Evolutionary conservation across 2,329 filamentous ascomycete species (phyloP).

Genomic region (Microcyclospora tardicrescens): DNA sequence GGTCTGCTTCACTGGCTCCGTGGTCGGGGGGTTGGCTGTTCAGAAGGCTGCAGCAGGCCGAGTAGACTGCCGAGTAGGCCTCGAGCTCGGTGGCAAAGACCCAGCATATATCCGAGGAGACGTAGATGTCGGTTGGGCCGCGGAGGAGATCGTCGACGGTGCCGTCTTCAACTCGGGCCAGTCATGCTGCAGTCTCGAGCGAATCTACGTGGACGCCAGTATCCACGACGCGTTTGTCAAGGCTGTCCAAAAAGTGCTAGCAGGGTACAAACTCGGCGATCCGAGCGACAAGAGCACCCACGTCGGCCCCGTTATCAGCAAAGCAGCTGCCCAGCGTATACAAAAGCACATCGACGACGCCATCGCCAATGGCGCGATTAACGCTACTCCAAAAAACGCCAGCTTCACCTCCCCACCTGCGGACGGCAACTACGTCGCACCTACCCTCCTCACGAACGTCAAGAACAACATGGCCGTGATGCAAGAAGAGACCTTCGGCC

Average conservation of each 20-base stretch:
- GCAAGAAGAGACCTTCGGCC: conserved; percentile 90
- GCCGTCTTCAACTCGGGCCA: conserved; percentile 98
- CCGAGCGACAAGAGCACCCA: conserved; percentile 68
- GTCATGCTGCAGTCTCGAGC: conserved; percentile 86
- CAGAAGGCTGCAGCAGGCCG: conserved; percentile 75
- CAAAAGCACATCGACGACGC: conserved; percentile 71
- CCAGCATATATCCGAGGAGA: conserved; percentile 79
- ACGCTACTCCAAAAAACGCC: conserved; percentile 70
- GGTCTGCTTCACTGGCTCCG: conserved; percentile 89
- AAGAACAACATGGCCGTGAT: conserved; percentile 78
- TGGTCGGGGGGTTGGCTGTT: conserved; percentile 73
- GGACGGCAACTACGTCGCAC: conserved; percentile 81
- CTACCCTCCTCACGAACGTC: conserved; percentile 67
- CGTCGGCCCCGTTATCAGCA: conserved; percentile 79
- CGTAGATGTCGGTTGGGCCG: conserved; percentile 80
- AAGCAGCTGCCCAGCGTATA: conserved; percentile 62
- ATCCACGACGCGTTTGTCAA: conserved; percentile 74
- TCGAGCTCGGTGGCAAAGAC: conserved; percentile 91
- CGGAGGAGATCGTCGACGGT: conserved; percentile 88
- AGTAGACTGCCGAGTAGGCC: conserved; percentile 63
- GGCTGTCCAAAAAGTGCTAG: conserved; percentile 65
- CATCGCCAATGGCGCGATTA: conserved; percentile 66
- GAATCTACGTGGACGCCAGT: conserved; percentile 77
- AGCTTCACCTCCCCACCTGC: conserved; percentile 59
- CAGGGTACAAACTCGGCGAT: conserved; percentile 73